These are phyloP conservation scores for Nicotiana sylvestris DNA, from an alignment of 257 asterid genomes.

Conservation along the genomic window DNA sequence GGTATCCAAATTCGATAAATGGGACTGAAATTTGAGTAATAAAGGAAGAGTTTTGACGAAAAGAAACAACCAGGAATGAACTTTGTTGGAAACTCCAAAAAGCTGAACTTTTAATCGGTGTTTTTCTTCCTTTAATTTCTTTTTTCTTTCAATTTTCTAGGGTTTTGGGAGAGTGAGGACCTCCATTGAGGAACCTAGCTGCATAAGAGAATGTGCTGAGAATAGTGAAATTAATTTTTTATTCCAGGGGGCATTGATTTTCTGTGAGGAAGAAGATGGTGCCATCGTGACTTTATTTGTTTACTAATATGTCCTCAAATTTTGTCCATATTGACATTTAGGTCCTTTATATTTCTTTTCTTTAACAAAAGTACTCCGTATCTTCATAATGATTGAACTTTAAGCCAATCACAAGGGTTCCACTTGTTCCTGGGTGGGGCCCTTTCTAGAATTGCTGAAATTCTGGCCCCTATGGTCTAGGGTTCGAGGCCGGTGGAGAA, in stretches of 20 bases:
- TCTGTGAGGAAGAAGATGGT: conserved; percentile 10
- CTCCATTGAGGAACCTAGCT: conserved; percentile 18
- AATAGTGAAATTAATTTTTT: conserved; percentile 16
- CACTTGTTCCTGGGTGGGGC: too few relatives aligned
- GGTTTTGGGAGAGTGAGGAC: conserved; percentile 7
- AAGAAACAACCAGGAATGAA: conserved; percentile 9
- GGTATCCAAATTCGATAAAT: background rate
- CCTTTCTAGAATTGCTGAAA: too few relatives aligned
- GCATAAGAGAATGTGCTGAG: conserved; percentile 27
- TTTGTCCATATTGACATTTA: conserved; percentile 1
- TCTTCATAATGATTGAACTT: too few relatives aligned
- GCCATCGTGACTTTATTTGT: background rate
- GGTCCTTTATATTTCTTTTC: background rate
- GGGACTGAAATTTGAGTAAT: background rate
- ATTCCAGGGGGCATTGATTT: background rate
- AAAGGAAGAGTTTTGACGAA: background rate
- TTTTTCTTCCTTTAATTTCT: background rate
- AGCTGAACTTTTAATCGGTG: background rate
- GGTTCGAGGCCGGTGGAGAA: too few relatives aligned
- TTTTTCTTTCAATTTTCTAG: background rate
- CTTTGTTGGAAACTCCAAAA: background rate
- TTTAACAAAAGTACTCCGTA: background rate
- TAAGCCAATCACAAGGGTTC: too few relatives aligned
- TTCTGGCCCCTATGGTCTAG: too few relatives aligned
- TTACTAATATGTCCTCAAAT: background rate